A percentile compares a stretch with the other conserved stretches of the same genome.
Conservation (phyloP, 2,329 filamentous ascomycete genomes). For the Trichophyton rubrum region DNA sequence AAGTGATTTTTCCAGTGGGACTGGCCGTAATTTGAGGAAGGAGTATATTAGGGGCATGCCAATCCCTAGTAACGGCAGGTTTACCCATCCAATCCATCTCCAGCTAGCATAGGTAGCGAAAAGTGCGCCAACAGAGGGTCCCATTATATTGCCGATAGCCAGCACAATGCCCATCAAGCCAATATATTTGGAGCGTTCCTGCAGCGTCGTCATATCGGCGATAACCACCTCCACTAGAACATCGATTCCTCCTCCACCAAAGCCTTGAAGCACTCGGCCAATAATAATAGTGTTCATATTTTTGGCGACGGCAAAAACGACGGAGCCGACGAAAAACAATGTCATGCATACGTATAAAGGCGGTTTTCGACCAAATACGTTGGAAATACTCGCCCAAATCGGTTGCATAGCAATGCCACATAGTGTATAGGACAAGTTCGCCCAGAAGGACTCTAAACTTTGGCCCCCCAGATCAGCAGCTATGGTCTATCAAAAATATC, state of each 20-base stretch:
- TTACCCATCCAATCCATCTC: conserved; percentile 55
- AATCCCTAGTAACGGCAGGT: conserved; percentile 44
- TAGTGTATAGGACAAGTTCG: conserved; percentile 48
- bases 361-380: conserved; percentile 41
- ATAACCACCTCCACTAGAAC: conserved; percentile 33
- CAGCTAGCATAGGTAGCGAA: conserved; percentile 25
- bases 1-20: conserved; percentile 31
- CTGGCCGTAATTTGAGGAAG: conserved; percentile 40
- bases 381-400: conserved; percentile 38
- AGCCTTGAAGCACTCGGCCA: conserved; percentile 33
- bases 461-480: conserved; percentile 36
- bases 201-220: conserved; percentile 33
- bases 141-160: conserved; percentile 28
- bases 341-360: conserved; percentile 28
- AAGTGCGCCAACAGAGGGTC: conserved; percentile 13
- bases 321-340: conserved; percentile 34
- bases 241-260: conserved; percentile 36
- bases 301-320: conserved; percentile 29
- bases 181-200: conserved; percentile 26
- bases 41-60: conserved; percentile 37
- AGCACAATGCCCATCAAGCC: conserved; percentile 27
- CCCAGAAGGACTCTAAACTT: conserved; percentile 49
- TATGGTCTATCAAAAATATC: conserved; percentile 19
- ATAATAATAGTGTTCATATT: conserved; percentile 35
- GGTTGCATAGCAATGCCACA: conserved; percentile 30